phyloP scores from a whole-genome alignment of 768 basidiomycete species.

The Rickenella mellea region DNA sequence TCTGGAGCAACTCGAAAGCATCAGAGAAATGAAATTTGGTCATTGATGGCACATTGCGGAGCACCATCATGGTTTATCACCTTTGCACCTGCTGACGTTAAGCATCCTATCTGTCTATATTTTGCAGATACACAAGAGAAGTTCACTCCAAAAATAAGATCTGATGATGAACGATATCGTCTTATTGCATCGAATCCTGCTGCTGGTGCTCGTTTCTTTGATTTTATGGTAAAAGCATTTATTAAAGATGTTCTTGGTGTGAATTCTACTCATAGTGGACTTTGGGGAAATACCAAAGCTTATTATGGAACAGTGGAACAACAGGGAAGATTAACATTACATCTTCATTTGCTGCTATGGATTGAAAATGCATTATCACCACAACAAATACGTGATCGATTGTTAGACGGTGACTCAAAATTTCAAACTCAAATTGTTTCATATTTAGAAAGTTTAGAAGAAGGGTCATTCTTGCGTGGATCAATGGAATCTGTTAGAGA shows the following conservation, averaged over 20 bases:
- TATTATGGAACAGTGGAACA: conserved; percentile 12
- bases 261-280: neutral
- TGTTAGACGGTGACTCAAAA: conserved; percentile 13
- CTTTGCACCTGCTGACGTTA: conserved; percentile 12
- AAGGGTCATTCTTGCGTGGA: conserved; percentile 22
- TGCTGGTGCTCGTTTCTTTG: conserved; percentile 4
- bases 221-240: conserved; percentile 4
- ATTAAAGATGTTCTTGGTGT: conserved; percentile 5
- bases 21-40: conserved; percentile 11
- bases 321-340: conserved; percentile 11
- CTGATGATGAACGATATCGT: conserved; percentile 1
- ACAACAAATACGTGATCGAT: conserved; percentile 21
- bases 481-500: conserved; percentile 10
- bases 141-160: neutral
- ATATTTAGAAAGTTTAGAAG: conserved; percentile 22
- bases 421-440: conserved; percentile 18
- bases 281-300: conserved; percentile 9
- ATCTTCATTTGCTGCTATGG: conserved; percentile 13
- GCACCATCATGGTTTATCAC: conserved; percentile 22
- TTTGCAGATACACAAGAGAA: conserved; percentile 7
- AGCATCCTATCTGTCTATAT: conserved; percentile 10
- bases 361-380: conserved; percentile 12
- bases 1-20: conserved; percentile 7
- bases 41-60: conserved; percentile 11
- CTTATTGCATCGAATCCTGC: conserved; percentile 2